Base-by-base conservation (phyloP, 1,284 basidiomycete genomes). In the Ceratobasidium sp. region DNA sequence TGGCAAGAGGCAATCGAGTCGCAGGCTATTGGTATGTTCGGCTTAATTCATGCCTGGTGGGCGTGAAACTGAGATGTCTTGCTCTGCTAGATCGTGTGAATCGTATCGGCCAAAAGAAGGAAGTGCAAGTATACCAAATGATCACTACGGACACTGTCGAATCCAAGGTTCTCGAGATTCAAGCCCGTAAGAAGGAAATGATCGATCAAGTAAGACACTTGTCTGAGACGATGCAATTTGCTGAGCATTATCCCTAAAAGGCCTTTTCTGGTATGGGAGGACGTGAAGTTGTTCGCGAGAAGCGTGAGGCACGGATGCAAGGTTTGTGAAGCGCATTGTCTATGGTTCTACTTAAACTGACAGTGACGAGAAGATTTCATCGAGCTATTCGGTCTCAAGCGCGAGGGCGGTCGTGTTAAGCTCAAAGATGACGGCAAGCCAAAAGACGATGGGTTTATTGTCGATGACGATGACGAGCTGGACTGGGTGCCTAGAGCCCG, bases 91-190 rank as follows among this genome's bases (percentile, higher is more conserved):
- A 67, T 54, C 63, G 63, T 42, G 63, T 38, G 3, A 48, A 72
- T 81, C 88, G 89, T 69, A 93, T 94, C 76, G 93, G 92, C 11
- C 92, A 94, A 79, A 91, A 82, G 75, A 92, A 89, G 78, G 83
- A 86, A 0, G 92, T 95, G 42, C 88, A 91, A 73, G 92, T 95
- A 16, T 95, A 93, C 78, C 93, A 95, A 77, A 83, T 95, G 64
- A 93, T 95, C 73, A 91, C 93, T 0, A 92, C 94, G 77, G 85
- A 94, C 75, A 95, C 94, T 0, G 88, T 95, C 0, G 93, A 95
- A 80, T 85, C 91, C 1, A 93, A 91, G 80, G 88, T 92, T 49
- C 83, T 95, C 59, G 91, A 92, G 40, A 95, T 95, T 71, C 93
- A 95, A 81, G 87, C 89, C 77, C 86, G 83, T 77, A 93, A 93